Evolutionary conservation across 768 basidiomycete species (phyloP).

Genomic region (Dacryopinax spathularia): DNA sequence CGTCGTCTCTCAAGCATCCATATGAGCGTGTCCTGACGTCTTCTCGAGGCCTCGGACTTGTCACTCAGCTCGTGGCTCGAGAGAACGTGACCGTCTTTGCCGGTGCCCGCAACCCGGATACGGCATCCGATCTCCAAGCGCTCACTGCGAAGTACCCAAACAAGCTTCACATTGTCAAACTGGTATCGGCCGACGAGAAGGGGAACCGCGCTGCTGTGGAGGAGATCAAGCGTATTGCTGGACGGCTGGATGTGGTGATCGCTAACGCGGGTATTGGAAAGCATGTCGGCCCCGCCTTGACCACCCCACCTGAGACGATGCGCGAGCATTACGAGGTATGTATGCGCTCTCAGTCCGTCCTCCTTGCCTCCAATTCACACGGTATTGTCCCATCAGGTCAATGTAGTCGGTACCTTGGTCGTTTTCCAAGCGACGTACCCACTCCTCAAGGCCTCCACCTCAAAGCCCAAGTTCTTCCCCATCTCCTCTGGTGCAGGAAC

Average conservation of each 20-base stretch:
- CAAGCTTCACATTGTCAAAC: conserved; percentile 10
- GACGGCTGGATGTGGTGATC: conserved; percentile 14
- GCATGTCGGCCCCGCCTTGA: neutral
- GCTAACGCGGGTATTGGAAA: conserved; percentile 14
- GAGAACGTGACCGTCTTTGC: conserved; percentile 11
- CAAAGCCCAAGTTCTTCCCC: conserved; percentile 9
- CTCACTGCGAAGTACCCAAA: conserved; percentile 4
- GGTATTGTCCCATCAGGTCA: neutral
- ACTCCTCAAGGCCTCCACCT: conserved; percentile 8
- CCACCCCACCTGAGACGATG: neutral
- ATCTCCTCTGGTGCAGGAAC: conserved; percentile 7
- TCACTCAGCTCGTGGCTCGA: neutral
- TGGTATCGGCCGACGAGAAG: conserved; percentile 8
- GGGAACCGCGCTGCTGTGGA: conserved; percentile 9
- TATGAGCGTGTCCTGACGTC: neutral
- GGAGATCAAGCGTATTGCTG: conserved; percentile 10
- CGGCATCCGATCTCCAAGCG: conserved; percentile 4
- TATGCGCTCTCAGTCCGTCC: no score
- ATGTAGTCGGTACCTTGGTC: conserved; percentile 12
- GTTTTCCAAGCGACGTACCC: conserved; percentile 14
- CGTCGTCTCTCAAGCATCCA: neutral
- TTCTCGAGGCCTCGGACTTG: conserved; percentile 7
- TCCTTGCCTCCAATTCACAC: neutral
- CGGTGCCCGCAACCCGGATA: conserved; percentile 8
- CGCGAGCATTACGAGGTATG: neutral